Evolutionary conservation across 208 protist species (phyloP).

Genomic region (Leishmania mexicana): DNA sequence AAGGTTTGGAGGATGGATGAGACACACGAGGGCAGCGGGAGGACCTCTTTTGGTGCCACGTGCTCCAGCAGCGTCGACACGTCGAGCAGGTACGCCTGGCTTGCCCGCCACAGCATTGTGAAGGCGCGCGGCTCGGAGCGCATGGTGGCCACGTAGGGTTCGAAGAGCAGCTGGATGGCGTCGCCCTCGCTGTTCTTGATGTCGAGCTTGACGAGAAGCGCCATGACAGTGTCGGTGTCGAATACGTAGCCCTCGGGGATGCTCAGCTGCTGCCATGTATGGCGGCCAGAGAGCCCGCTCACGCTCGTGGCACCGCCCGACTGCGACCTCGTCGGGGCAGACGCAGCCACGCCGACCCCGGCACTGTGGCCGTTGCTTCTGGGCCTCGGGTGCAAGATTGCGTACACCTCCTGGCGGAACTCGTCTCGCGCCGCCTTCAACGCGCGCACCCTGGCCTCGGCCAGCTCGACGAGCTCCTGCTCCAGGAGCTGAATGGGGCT

Average conservation of each 20-base stretch:
- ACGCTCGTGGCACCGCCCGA: too few species aligned
- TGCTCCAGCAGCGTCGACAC: slow-evolving; percentile 62
- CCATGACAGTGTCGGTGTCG: slow-evolving; percentile 34
- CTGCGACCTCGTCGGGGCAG: not conserved
- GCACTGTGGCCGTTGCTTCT: not conserved
- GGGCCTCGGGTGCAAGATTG: slow-evolving; percentile 10
- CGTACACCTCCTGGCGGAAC: slow-evolving; percentile 27
- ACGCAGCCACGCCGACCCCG: not conserved
- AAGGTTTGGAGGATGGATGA: slow-evolving; percentile 56
- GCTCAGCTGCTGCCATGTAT: slow-evolving; percentile 27
- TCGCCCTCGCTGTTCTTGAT: slow-evolving; percentile 35
- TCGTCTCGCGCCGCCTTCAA: slow-evolving; percentile 25
- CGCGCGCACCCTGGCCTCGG: slow-evolving; percentile 23
- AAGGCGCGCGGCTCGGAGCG: slow-evolving; percentile 67
- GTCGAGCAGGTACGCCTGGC: slow-evolving; percentile 73
- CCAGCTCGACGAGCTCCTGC: slow-evolving; percentile 39
- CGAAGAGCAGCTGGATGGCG: slow-evolving; percentile 47
- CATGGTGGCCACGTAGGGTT: slow-evolving; percentile 55
- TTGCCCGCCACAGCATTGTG: slow-evolving; percentile 75
- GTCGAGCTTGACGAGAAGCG: slow-evolving; percentile 32
- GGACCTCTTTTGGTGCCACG: slow-evolving; percentile 36
- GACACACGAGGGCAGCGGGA: slow-evolving; percentile 62
- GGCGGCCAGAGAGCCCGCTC: not conserved
- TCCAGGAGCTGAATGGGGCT: slow-evolving; percentile 37
- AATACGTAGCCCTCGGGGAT: slow-evolving; percentile 36